phyloP scores from a whole-genome alignment of 352 stramenopile genomes.

The Globisporangium rhizosaccharum region DNA sequence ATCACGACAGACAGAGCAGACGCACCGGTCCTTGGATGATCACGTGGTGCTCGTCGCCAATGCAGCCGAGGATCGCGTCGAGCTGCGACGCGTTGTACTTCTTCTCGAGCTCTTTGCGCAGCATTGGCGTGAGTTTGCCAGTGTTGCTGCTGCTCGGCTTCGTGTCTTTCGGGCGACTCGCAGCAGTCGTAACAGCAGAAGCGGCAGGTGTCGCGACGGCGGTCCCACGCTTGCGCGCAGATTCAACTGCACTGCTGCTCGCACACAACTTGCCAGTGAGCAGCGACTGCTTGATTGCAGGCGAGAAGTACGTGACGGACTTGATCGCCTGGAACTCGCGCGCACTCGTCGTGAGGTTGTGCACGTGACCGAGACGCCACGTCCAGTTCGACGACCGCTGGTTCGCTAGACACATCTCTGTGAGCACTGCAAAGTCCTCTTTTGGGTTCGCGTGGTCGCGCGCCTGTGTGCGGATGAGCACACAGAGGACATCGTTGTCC shows the following conservation, averaged over 20 bases:
- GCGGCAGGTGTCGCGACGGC: background rate
- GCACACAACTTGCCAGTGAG: slow-evolving; percentile 27
- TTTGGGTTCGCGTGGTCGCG: slow-evolving; percentile 18
- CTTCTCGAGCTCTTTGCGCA: slow-evolving; percentile 42
- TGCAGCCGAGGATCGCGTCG: slow-evolving; percentile 57
- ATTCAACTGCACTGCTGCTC: slow-evolving; percentile 1
- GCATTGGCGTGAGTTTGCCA: slow-evolving; percentile 25
- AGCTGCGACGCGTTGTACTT: slow-evolving; percentile 78
- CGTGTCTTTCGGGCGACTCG: slow-evolving; percentile 4
- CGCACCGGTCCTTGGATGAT: slow-evolving; percentile 82
- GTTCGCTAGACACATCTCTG: slow-evolving; percentile 69
- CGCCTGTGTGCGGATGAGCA: slow-evolving; percentile 43
- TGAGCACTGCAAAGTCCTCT: slow-evolving; percentile 40
- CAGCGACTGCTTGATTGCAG: slow-evolving; percentile 47
- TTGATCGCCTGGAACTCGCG: slow-evolving; percentile 81
- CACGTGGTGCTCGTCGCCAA: slow-evolving; percentile 52
- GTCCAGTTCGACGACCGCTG: slow-evolving; percentile 44
- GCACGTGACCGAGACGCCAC: slow-evolving; percentile 61
- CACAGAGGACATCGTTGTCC: slow-evolving; percentile 49
- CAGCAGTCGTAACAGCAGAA: background rate
- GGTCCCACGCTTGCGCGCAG: slow-evolving; percentile 1
- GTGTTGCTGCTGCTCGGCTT: slow-evolving; percentile 2
- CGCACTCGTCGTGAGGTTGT: slow-evolving; percentile 71
- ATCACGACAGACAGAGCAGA: slow-evolving; percentile 1
- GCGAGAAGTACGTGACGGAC: slow-evolving; percentile 45